These are phyloP conservation scores for Daucus carota DNA, from an alignment of 129 eudicot genomes.

Conservation along the genomic window DH1_v3.0 NC_030381.2:39228501-39229000, in stretches of 20 bases:
- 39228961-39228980: background rate
- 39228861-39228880: background rate
- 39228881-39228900: background rate
- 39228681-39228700: slow-evolving; percentile 61
- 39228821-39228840: background rate
- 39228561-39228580: background rate
- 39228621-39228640: background rate
- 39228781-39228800: background rate
- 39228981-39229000: no score
- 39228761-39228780: background rate
- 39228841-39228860: background rate
- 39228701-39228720: slow-evolving; percentile 54
- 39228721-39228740: slow-evolving; percentile 33
- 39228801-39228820: background rate
- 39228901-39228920: no score
- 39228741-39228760: background rate
- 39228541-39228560: no score
- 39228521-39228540: background rate
- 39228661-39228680: slow-evolving; percentile 54
- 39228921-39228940: background rate
- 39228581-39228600: background rate
- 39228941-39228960: background rate
- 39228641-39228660: slow-evolving; percentile 52
- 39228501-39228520: background rate
- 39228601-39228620: background rate